Conservation (phyloP, 2,329 filamentous ascomycete genomes). For the Graphium sp. region DNA sequence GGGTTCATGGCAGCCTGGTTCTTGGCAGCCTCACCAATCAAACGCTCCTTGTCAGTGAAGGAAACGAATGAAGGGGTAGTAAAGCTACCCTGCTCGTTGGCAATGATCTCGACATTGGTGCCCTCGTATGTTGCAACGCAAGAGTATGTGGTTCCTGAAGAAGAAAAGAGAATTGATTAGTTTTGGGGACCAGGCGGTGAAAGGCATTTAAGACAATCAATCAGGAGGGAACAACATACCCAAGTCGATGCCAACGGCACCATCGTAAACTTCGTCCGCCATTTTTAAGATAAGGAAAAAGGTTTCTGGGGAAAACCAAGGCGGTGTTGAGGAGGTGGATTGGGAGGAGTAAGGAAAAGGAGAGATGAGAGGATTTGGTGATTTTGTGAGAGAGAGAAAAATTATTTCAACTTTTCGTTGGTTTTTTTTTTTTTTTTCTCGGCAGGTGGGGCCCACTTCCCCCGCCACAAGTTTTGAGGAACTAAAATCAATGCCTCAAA, state of each 20-base stretch:
- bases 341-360: constrained; percentile 8
- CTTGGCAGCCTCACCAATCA: constrained; percentile 99
- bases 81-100: constrained; percentile 99
- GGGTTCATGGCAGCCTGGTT: constrained; percentile 99
- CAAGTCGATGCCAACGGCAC: constrained; percentile 99
- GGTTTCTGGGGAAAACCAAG: constrained; percentile 3
- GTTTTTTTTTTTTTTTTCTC: constrained; percentile 7
- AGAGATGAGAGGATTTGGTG: constrained; percentile 9
- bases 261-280: constrained; percentile 97
- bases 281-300: constrained; percentile 42
- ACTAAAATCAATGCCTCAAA: no score
- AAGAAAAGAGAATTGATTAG: constrained; percentile 3
- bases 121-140: constrained; percentile 99
- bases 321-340: constrained; percentile 7
- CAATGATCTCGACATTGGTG: constrained; percentile 99
- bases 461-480: no score
- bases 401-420: constrained; percentile 6
- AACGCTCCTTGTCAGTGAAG: constrained; percentile 95
- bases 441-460: no score
- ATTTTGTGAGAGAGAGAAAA: constrained; percentile 5
- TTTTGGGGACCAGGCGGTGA: constrained; percentile 4
- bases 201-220: no score
- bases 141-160: constrained; percentile 91
- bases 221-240: constrained; percentile 42
- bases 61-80: constrained; percentile 98